Percentiles rank a stretch among this genome's conserved stretches.
These are phyloP conservation scores for Neolentinus lepideus DNA, from an alignment of 1,284 basidiomycete genomes.

Conservation along the genomic window DNA sequence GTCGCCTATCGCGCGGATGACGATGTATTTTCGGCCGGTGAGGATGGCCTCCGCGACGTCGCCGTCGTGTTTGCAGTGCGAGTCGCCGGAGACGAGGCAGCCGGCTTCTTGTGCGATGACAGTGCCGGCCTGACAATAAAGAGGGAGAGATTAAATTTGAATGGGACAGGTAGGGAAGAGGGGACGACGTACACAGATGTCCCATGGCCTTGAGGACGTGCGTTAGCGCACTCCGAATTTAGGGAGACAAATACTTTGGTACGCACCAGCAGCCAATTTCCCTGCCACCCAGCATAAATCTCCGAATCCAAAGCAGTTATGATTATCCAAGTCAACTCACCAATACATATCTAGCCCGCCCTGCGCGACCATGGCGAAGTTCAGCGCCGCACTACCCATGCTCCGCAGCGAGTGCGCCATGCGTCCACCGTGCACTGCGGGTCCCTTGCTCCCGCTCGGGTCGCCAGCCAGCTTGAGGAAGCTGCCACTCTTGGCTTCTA, in stretches of 20 bases:
- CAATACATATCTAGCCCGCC: slow-evolving; percentile 82
- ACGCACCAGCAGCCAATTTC: slow-evolving; percentile 83
- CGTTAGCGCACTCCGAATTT: background rate
- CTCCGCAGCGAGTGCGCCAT: slow-evolving; percentile 88
- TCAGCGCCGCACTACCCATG: slow-evolving; percentile 82
- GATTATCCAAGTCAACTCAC: slow-evolving; percentile 39
- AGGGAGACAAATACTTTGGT: slow-evolving; percentile 7
- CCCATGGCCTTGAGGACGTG: slow-evolving; percentile 68
- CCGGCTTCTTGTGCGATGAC: slow-evolving; percentile 92
- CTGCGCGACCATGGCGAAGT: slow-evolving; percentile 78
- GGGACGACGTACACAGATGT: slow-evolving; percentile 62
- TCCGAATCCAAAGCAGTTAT: background rate
- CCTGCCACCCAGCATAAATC: slow-evolving; percentile 33
- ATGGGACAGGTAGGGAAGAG: background rate
- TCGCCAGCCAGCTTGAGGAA: slow-evolving; percentile 80
- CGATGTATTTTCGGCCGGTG: slow-evolving; percentile 82
- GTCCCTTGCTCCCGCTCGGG: slow-evolving; percentile 19
- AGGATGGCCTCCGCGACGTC: slow-evolving; percentile 65
- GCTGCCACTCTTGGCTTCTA: slow-evolving; percentile 62
- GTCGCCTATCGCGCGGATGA: slow-evolving; percentile 64
- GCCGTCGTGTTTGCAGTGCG: slow-evolving; percentile 38
- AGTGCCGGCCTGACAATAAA: slow-evolving; percentile 61
- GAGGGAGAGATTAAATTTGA: too few species aligned
- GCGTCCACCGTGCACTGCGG: slow-evolving; percentile 61
- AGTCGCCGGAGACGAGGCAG: slow-evolving; percentile 67